A percentile compares a stretch with the other conserved stretches of the same genome.
Evolutionary conservation across 2,329 filamentous ascomycete species (phyloP).

Genomic region (Venturia aucupariae): DNA sequence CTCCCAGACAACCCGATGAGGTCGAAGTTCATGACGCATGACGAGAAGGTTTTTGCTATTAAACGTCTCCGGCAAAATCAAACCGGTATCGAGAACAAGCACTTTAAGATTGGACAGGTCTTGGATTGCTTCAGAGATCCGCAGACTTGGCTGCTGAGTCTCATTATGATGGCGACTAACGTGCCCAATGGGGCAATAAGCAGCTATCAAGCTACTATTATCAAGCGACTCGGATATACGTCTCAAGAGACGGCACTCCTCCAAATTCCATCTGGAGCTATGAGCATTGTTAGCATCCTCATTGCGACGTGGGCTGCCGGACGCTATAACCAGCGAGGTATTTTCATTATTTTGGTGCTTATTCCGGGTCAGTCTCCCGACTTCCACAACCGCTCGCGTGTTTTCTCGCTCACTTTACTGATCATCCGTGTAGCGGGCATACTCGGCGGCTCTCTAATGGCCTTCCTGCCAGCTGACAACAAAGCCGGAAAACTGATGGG

Average conservation of each 20-base stretch:
- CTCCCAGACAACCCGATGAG: slow-evolving; percentile 28
- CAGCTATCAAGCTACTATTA: slow-evolving; percentile 24
- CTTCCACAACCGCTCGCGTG: slow-evolving; percentile 29
- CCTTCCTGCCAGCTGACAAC: slow-evolving; percentile 53
- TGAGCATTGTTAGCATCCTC: slow-evolving; percentile 21
- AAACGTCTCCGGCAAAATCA: slow-evolving; percentile 25
- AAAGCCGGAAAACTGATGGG: slow-evolving; percentile 60
- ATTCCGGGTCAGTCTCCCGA: slow-evolving; percentile 53
- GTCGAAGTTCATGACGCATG: slow-evolving; percentile 24
- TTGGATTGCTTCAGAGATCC: slow-evolving; percentile 24
- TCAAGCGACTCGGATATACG: slow-evolving; percentile 34
- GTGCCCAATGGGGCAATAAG: slow-evolving; percentile 36
- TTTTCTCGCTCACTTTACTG: slow-evolving; percentile 56
- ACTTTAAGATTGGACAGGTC: slow-evolving; percentile 24
- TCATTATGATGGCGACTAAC: slow-evolving; percentile 26
- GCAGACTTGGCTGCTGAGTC: slow-evolving; percentile 24
- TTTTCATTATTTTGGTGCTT: slow-evolving; percentile 32
- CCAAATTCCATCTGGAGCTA: slow-evolving; percentile 24
- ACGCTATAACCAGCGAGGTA: slow-evolving; percentile 3
- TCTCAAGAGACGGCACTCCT: slow-evolving; percentile 29
- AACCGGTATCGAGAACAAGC: slow-evolving; percentile 30
- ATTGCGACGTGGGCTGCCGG: slow-evolving; percentile 1
- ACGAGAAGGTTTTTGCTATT: slow-evolving; percentile 26
- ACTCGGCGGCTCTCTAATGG: slow-evolving; percentile 68
- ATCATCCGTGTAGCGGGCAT: slow-evolving; percentile 47